Evolutionary conservation across 805 yeast species (phyloP).

Genomic region (Saccharomyces jurei): DNA sequence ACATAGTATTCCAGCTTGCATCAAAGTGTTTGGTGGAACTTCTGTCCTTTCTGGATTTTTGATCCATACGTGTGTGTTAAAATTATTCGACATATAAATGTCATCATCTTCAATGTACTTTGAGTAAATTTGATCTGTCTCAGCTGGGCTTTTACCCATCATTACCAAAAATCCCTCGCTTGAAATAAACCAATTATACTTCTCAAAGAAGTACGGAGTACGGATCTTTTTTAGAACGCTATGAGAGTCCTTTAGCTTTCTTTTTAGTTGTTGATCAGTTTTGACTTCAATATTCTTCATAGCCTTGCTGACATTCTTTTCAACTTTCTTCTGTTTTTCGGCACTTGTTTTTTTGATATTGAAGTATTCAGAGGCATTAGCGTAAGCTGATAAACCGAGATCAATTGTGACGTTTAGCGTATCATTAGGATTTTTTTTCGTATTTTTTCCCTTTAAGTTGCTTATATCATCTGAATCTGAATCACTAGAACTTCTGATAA

Average conservation of each 20-base stretch:
- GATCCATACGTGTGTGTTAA: conserved; percentile 66
- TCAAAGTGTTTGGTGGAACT: conserved; percentile 78
- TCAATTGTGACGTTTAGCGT: conserved; percentile 54
- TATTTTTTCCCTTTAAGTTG: conserved; percentile 8
- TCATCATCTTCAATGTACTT: conserved; percentile 72
- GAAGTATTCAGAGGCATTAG: conserved; percentile 79
- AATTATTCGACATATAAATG: conserved; percentile 65
- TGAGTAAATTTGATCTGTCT: conserved; percentile 71
- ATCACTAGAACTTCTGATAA: conserved; percentile 6
- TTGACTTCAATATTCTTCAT: conserved; percentile 74
- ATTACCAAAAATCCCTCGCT: conserved; percentile 80
- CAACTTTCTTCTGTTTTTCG: conserved; percentile 73
- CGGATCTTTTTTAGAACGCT: conserved; percentile 51
- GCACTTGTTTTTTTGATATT: conserved; percentile 67
- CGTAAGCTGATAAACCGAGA: conserved; percentile 66
- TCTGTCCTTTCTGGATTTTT: conserved; percentile 70
- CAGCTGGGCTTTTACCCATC: conserved; percentile 77
- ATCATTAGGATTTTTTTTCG: conserved; percentile 10
- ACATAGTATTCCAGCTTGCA: conserved; percentile 86
- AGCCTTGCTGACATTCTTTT: conserved; percentile 67
- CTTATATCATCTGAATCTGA: conserved; percentile 8
- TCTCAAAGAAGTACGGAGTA: conserved; percentile 84
- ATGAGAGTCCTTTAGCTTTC: conserved; percentile 50
- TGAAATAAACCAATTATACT: conserved; percentile 89
- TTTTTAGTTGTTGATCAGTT: conserved; percentile 63